Evolutionary conservation across 331 rosid species (phyloP), one percentile per base, ranked within the genome.

Genomic region (Phaseolus coccineus): DNA sequence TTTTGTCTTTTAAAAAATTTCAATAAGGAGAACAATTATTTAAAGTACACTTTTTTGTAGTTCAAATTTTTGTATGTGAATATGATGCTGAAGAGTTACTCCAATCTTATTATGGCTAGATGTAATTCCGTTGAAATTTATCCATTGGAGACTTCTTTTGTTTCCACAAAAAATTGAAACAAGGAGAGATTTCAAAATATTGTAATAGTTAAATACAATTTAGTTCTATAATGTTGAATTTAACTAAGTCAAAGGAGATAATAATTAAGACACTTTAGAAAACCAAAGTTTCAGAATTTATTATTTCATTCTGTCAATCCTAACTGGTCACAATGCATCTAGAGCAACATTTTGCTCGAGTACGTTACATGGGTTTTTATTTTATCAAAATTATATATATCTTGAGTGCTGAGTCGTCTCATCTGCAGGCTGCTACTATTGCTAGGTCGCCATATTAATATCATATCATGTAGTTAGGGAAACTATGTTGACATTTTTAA

Each of bases 11-110:
- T 22, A 67, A 42, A 64, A 37, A 9, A 22, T 11, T 31, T 67
- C 37, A 68, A 67, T 44, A 11, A 68, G 16, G 39, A 68, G 39
- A 27, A 40, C 7, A 22, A 52, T 48, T 48, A 22, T 47, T 64
- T 47, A 62, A 37, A 65, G 8, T 53, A 39, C 25, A 37, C 8
- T 14, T 52, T 65, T 22, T 27, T 51, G 27, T n/a, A 6, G 56
- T 47, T 50, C 30, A 52, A 65, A 37, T 8, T 67, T 13, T 56
- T 73, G 76, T 67, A 46, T 46, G 12, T 46, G 16, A 46, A 56
- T 46, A 56, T 46, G 63, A 63, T 56, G 80, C 62, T 46, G 76
- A 66, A 74, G 76, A 22, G 33, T 39, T 51, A 63, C 68, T 39
- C 40, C 39, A 65, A 63, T 63, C 30, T 37, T 71, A 22, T 65